A percentile compares a stretch with the other conserved stretches of the same genome.
Evolutionary conservation across 768 basidiomycete species (phyloP).

Genomic region (Tephrocybe sp.): DNA sequence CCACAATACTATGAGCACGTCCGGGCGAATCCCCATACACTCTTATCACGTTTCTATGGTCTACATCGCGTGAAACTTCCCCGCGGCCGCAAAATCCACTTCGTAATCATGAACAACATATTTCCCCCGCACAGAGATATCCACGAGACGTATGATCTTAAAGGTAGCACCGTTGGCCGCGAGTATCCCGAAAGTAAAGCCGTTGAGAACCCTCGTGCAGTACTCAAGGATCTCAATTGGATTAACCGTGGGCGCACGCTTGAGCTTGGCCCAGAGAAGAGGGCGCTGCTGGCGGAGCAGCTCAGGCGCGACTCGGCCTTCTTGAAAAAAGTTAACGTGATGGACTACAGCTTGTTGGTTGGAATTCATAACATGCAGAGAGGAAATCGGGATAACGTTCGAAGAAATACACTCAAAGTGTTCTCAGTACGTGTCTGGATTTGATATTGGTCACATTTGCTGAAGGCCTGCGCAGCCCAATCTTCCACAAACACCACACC

Average conservation of each 20-base stretch:
- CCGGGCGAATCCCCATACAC: constrained; percentile 87
- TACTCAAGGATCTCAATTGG: constrained; percentile 97
- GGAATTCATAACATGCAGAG: constrained; percentile 91
- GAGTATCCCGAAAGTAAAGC: constrained; percentile 84
- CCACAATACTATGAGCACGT: constrained; percentile 85
- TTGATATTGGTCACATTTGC: background rate
- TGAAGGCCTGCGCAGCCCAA: constrained; percentile 52
- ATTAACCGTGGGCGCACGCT: constrained; percentile 75
- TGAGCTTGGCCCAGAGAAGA: constrained; percentile 95
- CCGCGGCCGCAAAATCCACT: constrained; percentile 92
- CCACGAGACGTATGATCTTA: constrained; percentile 97
- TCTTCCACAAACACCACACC: constrained; percentile 52
- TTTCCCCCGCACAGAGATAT: constrained; percentile 97
- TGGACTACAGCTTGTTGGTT: constrained; percentile 95
- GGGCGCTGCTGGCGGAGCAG: constrained; percentile 89
- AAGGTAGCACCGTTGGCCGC: constrained; percentile 90
- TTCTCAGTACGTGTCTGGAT: constrained; percentile 68
- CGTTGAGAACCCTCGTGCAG: constrained; percentile 80
- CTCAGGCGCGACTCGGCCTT: constrained; percentile 85
- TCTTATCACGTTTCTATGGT: constrained; percentile 94
- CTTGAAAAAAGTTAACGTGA: constrained; percentile 78
- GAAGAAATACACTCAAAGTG: constrained; percentile 88
- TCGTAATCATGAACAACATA: constrained; percentile 99
- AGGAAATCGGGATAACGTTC: constrained; percentile 90
- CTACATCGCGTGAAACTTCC: constrained; percentile 97